Evolutionary conservation across 345 rosid species (phyloP), one percentile per base, ranked within the genome.

Genomic region (Nephelium lappaceum): DNA sequence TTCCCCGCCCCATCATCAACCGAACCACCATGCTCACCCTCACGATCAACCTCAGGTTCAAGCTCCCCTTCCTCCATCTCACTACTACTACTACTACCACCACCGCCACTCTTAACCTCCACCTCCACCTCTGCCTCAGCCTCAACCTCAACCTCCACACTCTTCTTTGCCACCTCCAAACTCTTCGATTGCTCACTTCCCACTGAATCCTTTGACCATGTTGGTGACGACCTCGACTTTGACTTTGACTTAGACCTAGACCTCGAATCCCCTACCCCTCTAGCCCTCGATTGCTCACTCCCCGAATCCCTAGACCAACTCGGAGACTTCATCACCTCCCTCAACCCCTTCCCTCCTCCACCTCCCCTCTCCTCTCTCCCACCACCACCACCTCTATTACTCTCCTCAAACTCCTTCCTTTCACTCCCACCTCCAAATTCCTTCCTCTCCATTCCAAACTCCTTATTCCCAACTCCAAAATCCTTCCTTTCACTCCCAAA

Each of bases 51-150:
- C 39, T 68, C 78, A 42, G 97, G 99, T 82, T 93, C 95, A 31
- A 96, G 91, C 87, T 96, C 98, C 31, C 99, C 99, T 91, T 96
- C 98, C 87, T 96, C 99, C 97, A 92, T 96, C 84, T 96, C 99
- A 80, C 99, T 93, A 51, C 88, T 84, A 72, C 88, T 84, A 72
- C 89, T 82, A 53, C 88, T 83, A 73, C 90, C 81, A n/a, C 53
- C 12, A 51, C 91, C 87, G 78, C 86, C 83, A 45, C 51, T 45
- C 85, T 82, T 85, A 68, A 80, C 82, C 45, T 61, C 84, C 49
- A 79, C 78, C 42, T 82, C 83, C 43, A 84, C 86, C 18, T 81
- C 87, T 45, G 49, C 82, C 85, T 81, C 85, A 68, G 79, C 82
- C 45, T 61, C 84, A 55, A 79, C 78, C 49, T 82, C 83, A 42